phyloP scores from a whole-genome alignment of 345 rosid genomes.

The Dipteronia sinensis region DNA sequence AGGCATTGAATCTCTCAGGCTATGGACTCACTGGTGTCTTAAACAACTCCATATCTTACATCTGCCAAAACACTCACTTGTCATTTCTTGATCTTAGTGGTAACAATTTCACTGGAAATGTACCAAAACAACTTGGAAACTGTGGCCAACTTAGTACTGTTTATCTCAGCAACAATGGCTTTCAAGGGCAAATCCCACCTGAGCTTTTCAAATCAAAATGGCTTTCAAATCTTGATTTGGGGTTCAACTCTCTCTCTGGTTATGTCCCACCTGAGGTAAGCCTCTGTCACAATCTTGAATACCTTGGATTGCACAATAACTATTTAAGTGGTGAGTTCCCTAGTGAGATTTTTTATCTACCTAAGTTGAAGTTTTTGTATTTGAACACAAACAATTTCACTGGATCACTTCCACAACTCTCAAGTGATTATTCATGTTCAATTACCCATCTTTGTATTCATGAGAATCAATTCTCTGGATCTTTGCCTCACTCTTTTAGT shows the following conservation, averaged over 20 bases:
- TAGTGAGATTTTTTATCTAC: slow-evolving; percentile 28
- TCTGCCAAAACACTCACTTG: slow-evolving; percentile 36
- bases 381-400: slow-evolving; percentile 43
- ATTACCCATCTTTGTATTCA: slow-evolving; percentile 35
- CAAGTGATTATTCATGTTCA: slow-evolving; percentile 24
- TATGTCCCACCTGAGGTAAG: slow-evolving; percentile 40
- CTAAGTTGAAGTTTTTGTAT: slow-evolving; percentile 31
- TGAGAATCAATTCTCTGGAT: slow-evolving; percentile 32
- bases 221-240: slow-evolving; percentile 32
- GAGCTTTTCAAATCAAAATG: slow-evolving; percentile 32
- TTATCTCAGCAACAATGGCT: slow-evolving; percentile 35
- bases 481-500: slow-evolving; percentile 26
- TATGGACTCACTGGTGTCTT: slow-evolving; percentile 36
- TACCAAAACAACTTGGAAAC: slow-evolving; percentile 35
- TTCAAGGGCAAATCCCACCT: slow-evolving; percentile 32
- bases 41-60: slow-evolving; percentile 29
- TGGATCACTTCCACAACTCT: slow-evolving; percentile 32
- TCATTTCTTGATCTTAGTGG: slow-evolving; percentile 41
- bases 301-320: slow-evolving; percentile 39
- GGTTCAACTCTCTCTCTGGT: slow-evolving; percentile 38
- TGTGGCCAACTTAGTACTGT: slow-evolving; percentile 32
- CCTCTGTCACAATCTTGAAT: slow-evolving; percentile 34
- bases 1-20: slow-evolving; percentile 40
- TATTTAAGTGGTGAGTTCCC: slow-evolving; percentile 38
- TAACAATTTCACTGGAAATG: slow-evolving; percentile 38